phyloP scores from a whole-genome alignment of 345 rosid species.

The Euphorbia peplus region DNA sequence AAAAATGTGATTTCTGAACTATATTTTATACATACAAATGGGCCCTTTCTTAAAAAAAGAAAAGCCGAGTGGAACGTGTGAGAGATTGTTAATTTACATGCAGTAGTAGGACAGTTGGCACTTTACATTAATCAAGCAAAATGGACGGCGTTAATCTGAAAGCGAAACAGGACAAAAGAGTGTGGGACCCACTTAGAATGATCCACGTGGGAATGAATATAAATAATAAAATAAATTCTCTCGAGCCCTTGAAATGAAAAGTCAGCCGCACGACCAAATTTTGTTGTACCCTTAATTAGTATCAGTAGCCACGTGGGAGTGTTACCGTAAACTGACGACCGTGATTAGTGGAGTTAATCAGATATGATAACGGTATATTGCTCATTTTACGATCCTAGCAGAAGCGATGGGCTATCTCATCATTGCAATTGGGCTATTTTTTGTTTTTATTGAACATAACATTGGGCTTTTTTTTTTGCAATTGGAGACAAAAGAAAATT shows the following conservation, averaged over 20 bases:
- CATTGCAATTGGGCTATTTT: no score
- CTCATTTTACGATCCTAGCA: no score
- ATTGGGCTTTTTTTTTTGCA: no score
- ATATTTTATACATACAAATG: no score
- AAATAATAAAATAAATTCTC: not conserved
- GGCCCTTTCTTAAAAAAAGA: no score
- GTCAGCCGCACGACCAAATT: conserved; percentile 22
- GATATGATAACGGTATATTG: not conserved
- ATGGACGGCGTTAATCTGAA: conserved; percentile 12
- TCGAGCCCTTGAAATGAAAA: conserved; percentile 10
- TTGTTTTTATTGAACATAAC: no score
- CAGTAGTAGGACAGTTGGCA: not conserved
- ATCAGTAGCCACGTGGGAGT: not conserved
- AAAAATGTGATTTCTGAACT: no score
- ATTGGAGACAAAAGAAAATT: no score
- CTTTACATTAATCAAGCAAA: not conserved
- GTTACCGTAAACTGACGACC: not conserved
- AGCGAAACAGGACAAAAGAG: not conserved
- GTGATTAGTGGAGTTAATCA: not conserved
- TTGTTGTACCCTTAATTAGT: not conserved
- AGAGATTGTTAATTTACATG: not conserved
- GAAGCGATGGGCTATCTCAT: no score
- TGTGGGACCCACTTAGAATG: not conserved
- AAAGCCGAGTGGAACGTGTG: no score
- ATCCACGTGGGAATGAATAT: not conserved